Conservation (phyloP, 2,329 filamentous ascomycete species). For the Helotiales sp. region DNA sequence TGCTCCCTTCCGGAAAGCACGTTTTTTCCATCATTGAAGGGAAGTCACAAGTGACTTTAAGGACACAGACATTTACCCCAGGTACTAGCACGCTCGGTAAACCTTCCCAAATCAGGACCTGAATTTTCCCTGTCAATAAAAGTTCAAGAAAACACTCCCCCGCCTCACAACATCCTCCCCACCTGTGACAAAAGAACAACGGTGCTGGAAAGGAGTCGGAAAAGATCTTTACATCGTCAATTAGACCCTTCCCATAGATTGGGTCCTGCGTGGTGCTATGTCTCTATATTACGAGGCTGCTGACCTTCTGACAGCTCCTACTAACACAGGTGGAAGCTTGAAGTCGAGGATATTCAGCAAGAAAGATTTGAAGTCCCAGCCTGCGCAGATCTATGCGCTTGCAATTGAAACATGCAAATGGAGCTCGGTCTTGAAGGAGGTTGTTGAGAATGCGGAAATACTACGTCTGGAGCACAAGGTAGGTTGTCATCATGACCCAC, state of each 20-base stretch:
- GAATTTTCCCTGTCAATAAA: background rate
- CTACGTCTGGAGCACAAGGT: slow-evolving; percentile 86
- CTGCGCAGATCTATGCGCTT: slow-evolving; percentile 84
- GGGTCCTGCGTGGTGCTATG: slow-evolving; percentile 57
- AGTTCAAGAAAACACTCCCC: background rate
- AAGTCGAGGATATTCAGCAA: slow-evolving; percentile 83
- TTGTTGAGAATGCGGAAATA: slow-evolving; percentile 81
- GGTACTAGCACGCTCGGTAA: background rate
- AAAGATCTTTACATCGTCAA: background rate
- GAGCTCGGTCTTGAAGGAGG: slow-evolving; percentile 82
- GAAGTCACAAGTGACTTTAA: background rate
- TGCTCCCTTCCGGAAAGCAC: too few species aligned
- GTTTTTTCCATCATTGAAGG: too few species aligned
- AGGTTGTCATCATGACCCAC: slow-evolving; percentile 20
- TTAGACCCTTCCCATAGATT: background rate
- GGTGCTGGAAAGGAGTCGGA: background rate
- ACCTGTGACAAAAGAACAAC: background rate
- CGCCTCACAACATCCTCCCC: background rate
- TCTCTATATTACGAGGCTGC: slow-evolving; percentile 95
- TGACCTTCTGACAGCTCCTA: slow-evolving; percentile 67
- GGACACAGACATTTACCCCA: background rate
- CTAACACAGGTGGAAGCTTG: slow-evolving; percentile 77
- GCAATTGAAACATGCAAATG: slow-evolving; percentile 89
- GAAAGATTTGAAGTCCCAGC: slow-evolving; percentile 75
- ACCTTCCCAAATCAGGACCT: background rate